Evolutionary conservation across 768 basidiomycete genomes (phyloP), one percentile per base, ranked within the genome.

Genomic region (Hericium alpestre): DNA sequence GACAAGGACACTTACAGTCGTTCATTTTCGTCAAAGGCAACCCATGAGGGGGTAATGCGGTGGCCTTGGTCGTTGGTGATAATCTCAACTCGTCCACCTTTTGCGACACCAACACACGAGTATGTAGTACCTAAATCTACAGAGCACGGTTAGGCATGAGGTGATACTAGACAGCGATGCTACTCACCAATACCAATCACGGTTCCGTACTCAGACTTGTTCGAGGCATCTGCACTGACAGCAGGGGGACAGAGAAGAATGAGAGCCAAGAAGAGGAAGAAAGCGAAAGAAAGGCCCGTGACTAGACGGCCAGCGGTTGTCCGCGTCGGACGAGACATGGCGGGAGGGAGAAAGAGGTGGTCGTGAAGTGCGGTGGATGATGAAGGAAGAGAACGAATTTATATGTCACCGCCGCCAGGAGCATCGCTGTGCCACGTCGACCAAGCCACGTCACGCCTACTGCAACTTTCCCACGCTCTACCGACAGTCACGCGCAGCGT

Each of bases 111-210:
- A 66, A 97, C 94, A 76, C 93, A 96, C 61, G 93, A 96, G 75
- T 96, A 90, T 80, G 90, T 92, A 62, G 93, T 96, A 75, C 93
- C 93, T 75, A 95, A 76, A 78, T 95, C 92, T 88, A 67, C 53
- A 56, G 3, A 56, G 15, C 15, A 48, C 2, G 22, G 53, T 71
- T 47, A 60, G 58, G 53, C 23, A 40, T 63, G 60, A 20, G 52
- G 39, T 20, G 20, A 15, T 16, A 16, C 15, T 18, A 16, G 6
- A 38, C 43, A 54, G 25, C 54, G 6, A 41, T 37, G 7, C 7
- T 1, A 67, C 84, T 51, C 62, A 90, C 87, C 88, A 68, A 92
- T 90, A 80, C 90, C 93, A 69, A 95, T 95, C 40, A 95, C 92
- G 39, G 88, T 87, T 56, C 93, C 93, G 70, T 89, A 93, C 66